A percentile compares a stretch with the other conserved stretches of the same genome.
These are phyloP conservation scores for Xylaria sp. DNA, from an alignment of 2,329 filamentous ascomycete species.

Conservation along the genomic window DNA sequence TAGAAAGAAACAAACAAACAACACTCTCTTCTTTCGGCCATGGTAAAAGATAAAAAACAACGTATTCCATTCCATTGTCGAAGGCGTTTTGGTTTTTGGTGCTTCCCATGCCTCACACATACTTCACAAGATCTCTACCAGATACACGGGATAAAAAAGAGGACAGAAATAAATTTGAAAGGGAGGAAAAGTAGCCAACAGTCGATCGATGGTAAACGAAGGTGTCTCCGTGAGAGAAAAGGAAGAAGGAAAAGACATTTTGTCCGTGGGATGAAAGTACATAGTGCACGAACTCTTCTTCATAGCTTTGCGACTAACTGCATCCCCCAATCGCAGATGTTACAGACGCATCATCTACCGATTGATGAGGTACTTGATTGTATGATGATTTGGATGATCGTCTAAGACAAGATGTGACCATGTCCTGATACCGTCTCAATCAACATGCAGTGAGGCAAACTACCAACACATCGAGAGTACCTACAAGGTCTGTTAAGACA, in stretches of 20 bases:
- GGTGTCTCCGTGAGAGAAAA: slow-evolving; percentile 1
- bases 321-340: neutral
- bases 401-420: too few species aligned
- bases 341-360: too few species aligned
- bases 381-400: too few species aligned
- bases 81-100: too few species aligned
- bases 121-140: slow-evolving; percentile 2
- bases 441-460: neutral
- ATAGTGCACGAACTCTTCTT: slow-evolving; percentile 9
- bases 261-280: slow-evolving; percentile 9
- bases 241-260: slow-evolving; percentile 16
- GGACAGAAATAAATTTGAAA: neutral
- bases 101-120: too few species aligned
- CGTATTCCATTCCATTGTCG: too few species aligned
- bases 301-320: slow-evolving; percentile 5
- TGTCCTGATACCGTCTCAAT: too few species aligned
- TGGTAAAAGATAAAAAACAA: too few species aligned
- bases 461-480: neutral
- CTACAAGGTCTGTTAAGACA: neutral
- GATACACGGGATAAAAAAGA: slow-evolving; percentile 1
- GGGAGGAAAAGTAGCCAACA: slow-evolving; percentile 18
- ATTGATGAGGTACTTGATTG: too few species aligned
- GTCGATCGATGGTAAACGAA: slow-evolving; percentile 17
- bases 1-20: too few species aligned
- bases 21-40: too few species aligned